These are phyloP conservation scores for Clonostachys chloroleuca DNA, from an alignment of 2,329 filamentous ascomycete species.

Conservation along the genomic window DNA sequence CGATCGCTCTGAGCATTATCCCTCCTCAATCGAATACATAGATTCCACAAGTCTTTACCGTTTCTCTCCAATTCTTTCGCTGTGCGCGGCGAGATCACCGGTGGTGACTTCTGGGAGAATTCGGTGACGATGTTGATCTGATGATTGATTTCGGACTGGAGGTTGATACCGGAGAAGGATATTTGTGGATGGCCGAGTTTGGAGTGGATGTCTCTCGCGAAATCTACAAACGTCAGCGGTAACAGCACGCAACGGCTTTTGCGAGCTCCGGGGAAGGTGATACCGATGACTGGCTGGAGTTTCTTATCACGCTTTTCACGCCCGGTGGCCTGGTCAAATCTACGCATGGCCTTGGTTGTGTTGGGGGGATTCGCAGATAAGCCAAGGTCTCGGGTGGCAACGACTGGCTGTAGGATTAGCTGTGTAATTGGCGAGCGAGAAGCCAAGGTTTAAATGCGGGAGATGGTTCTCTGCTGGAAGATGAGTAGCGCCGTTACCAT, in stretches of 20 bases:
- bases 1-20: conserved; percentile 10
- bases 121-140: conserved; percentile 14
- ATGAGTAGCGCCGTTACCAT: too few relatives aligned
- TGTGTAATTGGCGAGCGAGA: too few relatives aligned
- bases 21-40: conserved; percentile 47
- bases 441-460: too few relatives aligned
- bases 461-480: too few relatives aligned
- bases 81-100: neutral
- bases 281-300: conserved; percentile 14
- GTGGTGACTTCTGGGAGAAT: conserved; percentile 2
- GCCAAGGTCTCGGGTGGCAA: too few relatives aligned
- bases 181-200: conserved; percentile 21
- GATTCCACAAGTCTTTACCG: conserved; percentile 64
- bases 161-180: conserved; percentile 26
- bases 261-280: neutral
- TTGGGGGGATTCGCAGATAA: too few relatives aligned
- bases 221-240: conserved; percentile 11
- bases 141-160: conserved; percentile 20
- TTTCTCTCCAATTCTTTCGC: conserved; percentile 43
- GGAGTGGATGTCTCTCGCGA: conserved; percentile 15
- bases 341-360: too few relatives aligned
- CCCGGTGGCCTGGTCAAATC: too few relatives aligned
- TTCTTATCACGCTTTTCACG: conserved; percentile 10
- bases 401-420: too few relatives aligned
- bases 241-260: neutral